A percentile compares a stretch with the other conserved stretches of the same genome.
These are phyloP conservation scores for Pseudozyma sp. DNA, from an alignment of 1,284 basidiomycete genomes.

Conservation along the genomic window DNA sequence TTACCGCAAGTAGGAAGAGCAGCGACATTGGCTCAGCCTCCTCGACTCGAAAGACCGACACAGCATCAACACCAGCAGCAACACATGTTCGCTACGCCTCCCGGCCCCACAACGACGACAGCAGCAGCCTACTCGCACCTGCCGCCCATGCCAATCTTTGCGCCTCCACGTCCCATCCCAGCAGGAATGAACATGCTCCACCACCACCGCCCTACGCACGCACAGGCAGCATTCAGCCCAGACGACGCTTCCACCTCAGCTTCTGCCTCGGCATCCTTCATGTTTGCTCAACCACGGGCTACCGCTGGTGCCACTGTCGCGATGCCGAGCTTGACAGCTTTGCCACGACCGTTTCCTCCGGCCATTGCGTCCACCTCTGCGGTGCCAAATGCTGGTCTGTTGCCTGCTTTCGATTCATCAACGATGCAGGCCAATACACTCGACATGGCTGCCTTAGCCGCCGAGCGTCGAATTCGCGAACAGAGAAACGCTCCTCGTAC, in stretches of 20 bases:
- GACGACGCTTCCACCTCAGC: not conserved
- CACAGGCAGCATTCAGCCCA: not conserved
- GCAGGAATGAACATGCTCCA: too few species aligned
- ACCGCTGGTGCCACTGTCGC: too few species aligned
- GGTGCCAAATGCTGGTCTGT: too few species aligned
- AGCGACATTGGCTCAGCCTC: not conserved
- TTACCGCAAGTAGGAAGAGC: too few species aligned
- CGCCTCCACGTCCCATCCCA: too few species aligned
- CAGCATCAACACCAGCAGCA: not conserved
- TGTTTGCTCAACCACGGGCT: too few species aligned
- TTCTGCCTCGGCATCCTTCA: too few species aligned
- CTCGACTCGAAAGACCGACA: not conserved
- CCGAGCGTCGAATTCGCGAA: conserved; percentile 18
- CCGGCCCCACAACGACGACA: not conserved
- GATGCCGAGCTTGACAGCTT: too few species aligned
- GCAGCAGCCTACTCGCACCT: not conserved
- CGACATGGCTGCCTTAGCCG: conserved; percentile 22
- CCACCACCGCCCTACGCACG: too few species aligned
- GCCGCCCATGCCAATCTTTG: not conserved
- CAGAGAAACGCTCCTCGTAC: conserved; percentile 1
- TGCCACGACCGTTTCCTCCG: not conserved
- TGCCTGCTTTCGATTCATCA: not conserved
- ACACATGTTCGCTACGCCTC: not conserved
- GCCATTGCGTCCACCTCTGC: not conserved
- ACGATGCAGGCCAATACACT: not conserved